Evolutionary conservation across 2,329 filamentous ascomycete species (phyloP), one percentile per base, ranked within the genome.

Genomic region (Pyrenophora graminea): DNA sequence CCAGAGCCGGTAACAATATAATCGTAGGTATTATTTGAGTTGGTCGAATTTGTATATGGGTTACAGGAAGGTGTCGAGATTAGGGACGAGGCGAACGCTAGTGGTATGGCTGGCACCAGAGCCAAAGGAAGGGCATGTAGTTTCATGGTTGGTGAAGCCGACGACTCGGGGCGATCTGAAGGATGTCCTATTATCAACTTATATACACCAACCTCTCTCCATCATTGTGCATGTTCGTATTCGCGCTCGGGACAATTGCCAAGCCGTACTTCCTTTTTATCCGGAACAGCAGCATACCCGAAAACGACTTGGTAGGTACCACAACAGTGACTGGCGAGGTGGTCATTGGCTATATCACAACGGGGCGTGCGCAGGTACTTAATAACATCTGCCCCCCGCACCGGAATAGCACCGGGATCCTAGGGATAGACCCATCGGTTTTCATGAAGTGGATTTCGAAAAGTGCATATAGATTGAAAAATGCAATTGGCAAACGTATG

Each of bases 1-100:
- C 54, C 60, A 3, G 80, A 82, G 8, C 83, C 83, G 31, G 85
- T 80, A 9, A 85, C 77, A 33, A 85, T 74, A 39, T 64, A 68
- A 32, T 68, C 64, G 31, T 67, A 63, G 0, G 53, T 56, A 5
- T 62, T 55, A 19, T 58, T 39, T 39, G 50, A 43, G 30, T 48
- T 53, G 25, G 52, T 49, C 19, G 21, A 8, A 15, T 9, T 25
- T 19, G 53, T 45, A 7, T 36, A 43, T 7, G 48, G 34, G n/a
- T 37, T 45, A 23, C 55, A 58, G 4, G 34, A 47, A 25, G 38
- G 18, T 12, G 39, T 8, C 31, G 36, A 9, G 1, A 47, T 30
- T 3, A 4, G 31, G 12, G 43, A 25, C 23, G 43, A 37, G 17
- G 42, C 31, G 23, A 40, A 15, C 10, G 6, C 31, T 4, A 46